phyloP scores from a whole-genome alignment of 257 asterid genomes.

The Asclepias syriaca region DNA sequence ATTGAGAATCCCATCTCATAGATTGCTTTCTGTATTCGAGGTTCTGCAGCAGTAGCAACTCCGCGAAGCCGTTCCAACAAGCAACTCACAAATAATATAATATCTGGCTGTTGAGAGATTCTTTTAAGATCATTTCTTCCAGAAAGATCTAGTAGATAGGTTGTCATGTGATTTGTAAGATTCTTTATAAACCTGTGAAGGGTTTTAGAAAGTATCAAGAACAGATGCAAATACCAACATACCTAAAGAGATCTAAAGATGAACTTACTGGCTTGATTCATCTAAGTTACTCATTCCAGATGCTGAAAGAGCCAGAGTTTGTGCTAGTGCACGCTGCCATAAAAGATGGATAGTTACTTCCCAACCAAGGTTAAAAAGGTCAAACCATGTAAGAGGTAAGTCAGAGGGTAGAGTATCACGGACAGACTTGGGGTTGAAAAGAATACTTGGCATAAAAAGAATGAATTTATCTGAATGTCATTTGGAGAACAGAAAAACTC shows the following conservation, averaged over 20 bases:
- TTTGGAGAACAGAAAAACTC: background rate
- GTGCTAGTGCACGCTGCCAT: slow-evolving; percentile 90
- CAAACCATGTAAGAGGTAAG: background rate
- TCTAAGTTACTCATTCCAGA: slow-evolving; percentile 57
- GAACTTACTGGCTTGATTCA: slow-evolving; percentile 62
- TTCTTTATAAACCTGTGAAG: slow-evolving; percentile 56
- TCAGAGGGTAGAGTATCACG: background rate
- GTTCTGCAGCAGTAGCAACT: slow-evolving; percentile 88
- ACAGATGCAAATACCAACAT: slow-evolving; percentile 22
- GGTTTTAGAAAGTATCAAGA: slow-evolving; percentile 19
- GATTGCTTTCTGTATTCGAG: slow-evolving; percentile 79
- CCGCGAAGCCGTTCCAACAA: slow-evolving; percentile 97
- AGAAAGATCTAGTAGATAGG: slow-evolving; percentile 67
- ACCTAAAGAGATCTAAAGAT: slow-evolving; percentile 12
- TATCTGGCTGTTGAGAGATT: slow-evolving; percentile 82
- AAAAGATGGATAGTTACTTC: slow-evolving; percentile 14
- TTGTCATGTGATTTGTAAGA: slow-evolving; percentile 66
- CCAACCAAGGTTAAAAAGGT: slow-evolving; percentile 1
- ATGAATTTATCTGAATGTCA: background rate
- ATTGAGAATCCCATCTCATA: slow-evolving; percentile 79
- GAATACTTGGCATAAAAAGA: background rate
- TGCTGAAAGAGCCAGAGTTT: slow-evolving; percentile 77
- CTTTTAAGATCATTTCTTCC: slow-evolving; percentile 62
- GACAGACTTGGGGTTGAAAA: background rate
- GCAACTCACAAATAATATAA: slow-evolving; percentile 77